Conservation (phyloP, 768 basidiomycete genomes). For the Termitomyces sp. region DNA sequence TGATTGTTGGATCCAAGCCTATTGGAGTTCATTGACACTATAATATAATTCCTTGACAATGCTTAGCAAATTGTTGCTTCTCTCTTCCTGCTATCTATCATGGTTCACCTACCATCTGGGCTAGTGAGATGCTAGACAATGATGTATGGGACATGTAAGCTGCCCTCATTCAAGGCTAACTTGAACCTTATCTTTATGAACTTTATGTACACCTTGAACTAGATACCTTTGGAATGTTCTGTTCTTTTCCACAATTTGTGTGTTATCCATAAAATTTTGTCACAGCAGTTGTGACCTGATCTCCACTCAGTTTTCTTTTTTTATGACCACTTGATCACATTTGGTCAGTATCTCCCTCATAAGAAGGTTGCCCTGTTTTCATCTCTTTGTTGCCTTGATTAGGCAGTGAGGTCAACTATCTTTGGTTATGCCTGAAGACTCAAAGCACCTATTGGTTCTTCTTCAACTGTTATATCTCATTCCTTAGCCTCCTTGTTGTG, state of each 20-base stretch:
- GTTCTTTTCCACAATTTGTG: constrained; percentile 20
- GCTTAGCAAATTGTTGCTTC: too few relatives aligned
- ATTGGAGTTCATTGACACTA: too few relatives aligned
- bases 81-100: too few relatives aligned
- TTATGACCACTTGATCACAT: constrained; percentile 37
- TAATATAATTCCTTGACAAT: too few relatives aligned
- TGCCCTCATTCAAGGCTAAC: background rate
- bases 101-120: too few relatives aligned
- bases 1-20: too few relatives aligned
- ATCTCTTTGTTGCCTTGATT: background rate
- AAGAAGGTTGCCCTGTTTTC: background rate
- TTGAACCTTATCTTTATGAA: background rate
- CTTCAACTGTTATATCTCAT: constrained; percentile 45
- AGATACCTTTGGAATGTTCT: background rate
- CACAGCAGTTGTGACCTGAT: background rate
- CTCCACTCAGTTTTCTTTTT: constrained; percentile 28
- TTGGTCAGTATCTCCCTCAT: constrained; percentile 20
- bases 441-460: constrained; percentile 42
- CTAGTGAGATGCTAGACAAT: constrained; percentile 24
- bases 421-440: constrained; percentile 42
- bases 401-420: constrained; percentile 37
- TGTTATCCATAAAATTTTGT: background rate
- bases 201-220: constrained; percentile 12
- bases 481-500: constrained; percentile 34
- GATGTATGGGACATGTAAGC: constrained; percentile 9